These are phyloP conservation scores for Russula virescens DNA, from an alignment of 768 basidiomycete genomes.

Conservation along the genomic window DNA sequence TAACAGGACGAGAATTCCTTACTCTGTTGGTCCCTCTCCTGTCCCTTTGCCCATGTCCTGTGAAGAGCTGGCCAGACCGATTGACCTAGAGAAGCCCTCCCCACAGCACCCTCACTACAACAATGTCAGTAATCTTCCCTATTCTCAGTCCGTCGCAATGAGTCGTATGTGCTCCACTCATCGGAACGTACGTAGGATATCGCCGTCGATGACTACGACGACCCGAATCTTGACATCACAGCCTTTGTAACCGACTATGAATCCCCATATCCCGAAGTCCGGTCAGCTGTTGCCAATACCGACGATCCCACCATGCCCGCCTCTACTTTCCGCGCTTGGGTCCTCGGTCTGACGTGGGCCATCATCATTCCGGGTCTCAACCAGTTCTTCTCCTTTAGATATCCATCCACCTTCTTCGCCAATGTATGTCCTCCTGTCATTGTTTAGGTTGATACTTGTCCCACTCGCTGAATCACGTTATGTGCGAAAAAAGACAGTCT, in stretches of 20 bases:
- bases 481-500: constrained; percentile 46
- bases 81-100: too few species aligned
- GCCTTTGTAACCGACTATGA: constrained; percentile 36
- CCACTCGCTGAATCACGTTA: constrained; percentile 1
- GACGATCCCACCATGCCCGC: constrained; percentile 41
- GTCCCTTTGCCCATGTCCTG: too few species aligned
- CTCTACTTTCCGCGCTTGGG: constrained; percentile 36
- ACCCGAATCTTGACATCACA: constrained; percentile 34
- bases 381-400: constrained; percentile 73
- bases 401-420: constrained; percentile 39
- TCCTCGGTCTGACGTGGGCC: constrained; percentile 41
- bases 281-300: constrained; percentile 45
- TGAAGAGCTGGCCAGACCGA: too few species aligned
- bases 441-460: neutral
- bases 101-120: too few species aligned
- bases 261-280: constrained; percentile 50
- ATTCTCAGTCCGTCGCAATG: too few species aligned
- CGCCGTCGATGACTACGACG: constrained; percentile 24
- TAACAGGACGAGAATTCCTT: too few species aligned
- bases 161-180: too few species aligned
- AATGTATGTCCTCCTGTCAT: constrained; percentile 24
- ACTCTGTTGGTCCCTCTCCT: too few species aligned
- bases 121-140: too few species aligned
- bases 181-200: too few species aligned
- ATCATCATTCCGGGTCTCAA: constrained; percentile 66